Base-by-base conservation (phyloP, 768 basidiomycete species). In the Agaricus bisporus region DNA sequence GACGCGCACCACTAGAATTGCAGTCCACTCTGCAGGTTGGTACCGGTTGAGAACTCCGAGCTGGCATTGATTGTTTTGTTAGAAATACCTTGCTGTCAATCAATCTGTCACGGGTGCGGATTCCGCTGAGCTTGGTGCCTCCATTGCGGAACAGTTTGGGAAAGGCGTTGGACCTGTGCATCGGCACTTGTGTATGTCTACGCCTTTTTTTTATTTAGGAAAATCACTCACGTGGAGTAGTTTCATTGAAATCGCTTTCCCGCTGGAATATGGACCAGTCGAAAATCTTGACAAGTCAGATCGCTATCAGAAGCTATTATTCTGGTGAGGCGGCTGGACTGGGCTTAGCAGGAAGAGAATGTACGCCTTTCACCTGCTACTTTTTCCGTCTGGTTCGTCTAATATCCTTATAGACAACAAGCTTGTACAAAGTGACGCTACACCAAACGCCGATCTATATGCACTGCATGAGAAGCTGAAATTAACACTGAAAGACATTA, bases 271-370 rank as follows among this genome's bases (percentile, higher is more conserved):
- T 85, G 4, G 95, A 99, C 65, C 82, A 84, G 18, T 81, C 95
- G 8, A 91, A 90, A 64, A 74, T 80, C 1, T 75, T 98, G 41
- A 78, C 89, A 0, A 89, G 86, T 58, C 91, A 98, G 63, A 81
- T 97, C 52, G 87, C 92, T 0, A 86, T 88, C 38, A 95, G 95
- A 64, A 85, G 85, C n/a, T 93, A 92, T 65, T 98, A 84, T 62
- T 77, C 81, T 18, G 94, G 94, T 25, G 93, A 98, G 67, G 83
- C 83, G 6, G 88, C 86, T 35, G 93, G 93, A 32, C 75, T 91
- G 45, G 77, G 85, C 9, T 69, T 93, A 20, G 85, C 88, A 8
- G 80, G 54, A 75, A 80, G 66, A 79, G 91, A 84, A 49, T 48
- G 77, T 60, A 5, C 5, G 45, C 48, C 22, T 29, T n/a, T 36